A percentile compares a stretch with the other conserved stretches of the same genome.
Conservation (phyloP, 2,329 filamentous ascomycete genomes). For the Exophiala bonariae region DNA sequence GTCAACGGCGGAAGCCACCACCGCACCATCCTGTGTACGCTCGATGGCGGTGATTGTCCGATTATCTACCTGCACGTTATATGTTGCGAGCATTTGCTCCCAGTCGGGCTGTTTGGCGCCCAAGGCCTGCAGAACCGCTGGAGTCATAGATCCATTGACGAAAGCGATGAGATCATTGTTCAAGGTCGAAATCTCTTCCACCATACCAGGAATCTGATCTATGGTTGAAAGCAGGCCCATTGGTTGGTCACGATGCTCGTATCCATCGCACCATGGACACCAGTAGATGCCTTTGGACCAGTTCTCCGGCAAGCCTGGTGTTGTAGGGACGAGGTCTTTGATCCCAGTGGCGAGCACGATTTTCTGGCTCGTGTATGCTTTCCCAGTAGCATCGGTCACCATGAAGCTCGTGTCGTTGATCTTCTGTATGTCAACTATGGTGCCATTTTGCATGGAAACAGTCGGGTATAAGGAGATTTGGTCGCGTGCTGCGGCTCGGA, state of each 20-base stretch:
- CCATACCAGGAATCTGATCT: constrained; percentile 43
- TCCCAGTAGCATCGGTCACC: constrained; percentile 38
- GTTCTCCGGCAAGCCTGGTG: constrained; percentile 55
- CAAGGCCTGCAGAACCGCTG: constrained; percentile 40
- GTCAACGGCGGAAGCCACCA: constrained; percentile 30
- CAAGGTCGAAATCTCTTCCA: constrained; percentile 56
- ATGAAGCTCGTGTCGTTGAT: constrained; percentile 48
- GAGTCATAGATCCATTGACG: constrained; percentile 60
- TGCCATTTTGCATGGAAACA: constrained; percentile 53
- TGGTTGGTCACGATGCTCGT: constrained; percentile 60
- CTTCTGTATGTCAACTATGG: constrained; percentile 41
- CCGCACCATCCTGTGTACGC: constrained; percentile 42
- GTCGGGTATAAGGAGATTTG: constrained; percentile 55
- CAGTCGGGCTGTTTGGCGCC: constrained; percentile 47
- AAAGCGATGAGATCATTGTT: constrained; percentile 59
- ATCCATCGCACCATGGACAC: constrained; percentile 66
- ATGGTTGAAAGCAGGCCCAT: constrained; percentile 56
- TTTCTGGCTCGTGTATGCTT: constrained; percentile 51
- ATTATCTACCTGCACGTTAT: constrained; percentile 58
- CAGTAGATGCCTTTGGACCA: constrained; percentile 63
- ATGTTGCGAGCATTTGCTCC: constrained; percentile 49
- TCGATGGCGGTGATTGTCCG: constrained; percentile 52
- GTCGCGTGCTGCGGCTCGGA: constrained; percentile 54
- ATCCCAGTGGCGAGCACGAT: constrained; percentile 61
- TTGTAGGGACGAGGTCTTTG: constrained; percentile 54